These are phyloP conservation scores for Lantana camara DNA, from an alignment of 257 asterid species.

Conservation along the genomic window DNA sequence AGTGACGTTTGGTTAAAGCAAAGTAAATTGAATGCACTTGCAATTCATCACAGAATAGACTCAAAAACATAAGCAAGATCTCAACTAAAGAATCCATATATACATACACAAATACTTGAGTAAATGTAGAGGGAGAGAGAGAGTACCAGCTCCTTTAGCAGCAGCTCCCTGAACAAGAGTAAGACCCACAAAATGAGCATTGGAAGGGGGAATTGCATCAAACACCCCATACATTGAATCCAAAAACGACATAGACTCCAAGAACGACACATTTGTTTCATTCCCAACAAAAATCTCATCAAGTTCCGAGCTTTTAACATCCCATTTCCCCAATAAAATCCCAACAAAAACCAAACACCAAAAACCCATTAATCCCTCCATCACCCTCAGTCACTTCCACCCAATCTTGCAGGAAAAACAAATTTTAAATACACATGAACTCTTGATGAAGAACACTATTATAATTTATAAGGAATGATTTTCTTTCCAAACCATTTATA, in stretches of 20 bases:
- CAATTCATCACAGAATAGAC: slow-evolving; percentile 1
- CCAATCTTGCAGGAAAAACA: slow-evolving; percentile 17
- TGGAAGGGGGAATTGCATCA: slow-evolving; percentile 38
- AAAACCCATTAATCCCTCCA: slow-evolving; percentile 28
- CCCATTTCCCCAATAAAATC: slow-evolving; percentile 34
- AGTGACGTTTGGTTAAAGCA: background rate
- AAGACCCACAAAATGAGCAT: slow-evolving; percentile 67
- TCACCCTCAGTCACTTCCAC: slow-evolving; percentile 13
- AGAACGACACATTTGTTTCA: slow-evolving; percentile 41
- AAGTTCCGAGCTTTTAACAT: slow-evolving; percentile 42
- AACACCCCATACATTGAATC: slow-evolving; percentile 54
- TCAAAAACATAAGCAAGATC: background rate
- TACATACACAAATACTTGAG: background rate
- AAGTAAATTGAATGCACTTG: background rate
- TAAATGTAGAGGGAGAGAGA: slow-evolving; percentile 3
- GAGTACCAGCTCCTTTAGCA: slow-evolving; percentile 79
- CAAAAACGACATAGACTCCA: slow-evolving; percentile 40
- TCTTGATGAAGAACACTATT: background rate
- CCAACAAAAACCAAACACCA: slow-evolving; percentile 32
- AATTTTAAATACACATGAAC: slow-evolving; percentile 8
- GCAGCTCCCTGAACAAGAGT: slow-evolving; percentile 82
- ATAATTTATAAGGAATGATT: background rate
- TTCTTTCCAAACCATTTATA: slow-evolving; percentile 11
- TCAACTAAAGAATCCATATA: slow-evolving; percentile 3
- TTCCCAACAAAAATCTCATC: slow-evolving; percentile 49